These are phyloP conservation scores for Colletotrichum echinochloae DNA, from an alignment of 2,329 filamentous ascomycete species.

Conservation along the genomic window DNA sequence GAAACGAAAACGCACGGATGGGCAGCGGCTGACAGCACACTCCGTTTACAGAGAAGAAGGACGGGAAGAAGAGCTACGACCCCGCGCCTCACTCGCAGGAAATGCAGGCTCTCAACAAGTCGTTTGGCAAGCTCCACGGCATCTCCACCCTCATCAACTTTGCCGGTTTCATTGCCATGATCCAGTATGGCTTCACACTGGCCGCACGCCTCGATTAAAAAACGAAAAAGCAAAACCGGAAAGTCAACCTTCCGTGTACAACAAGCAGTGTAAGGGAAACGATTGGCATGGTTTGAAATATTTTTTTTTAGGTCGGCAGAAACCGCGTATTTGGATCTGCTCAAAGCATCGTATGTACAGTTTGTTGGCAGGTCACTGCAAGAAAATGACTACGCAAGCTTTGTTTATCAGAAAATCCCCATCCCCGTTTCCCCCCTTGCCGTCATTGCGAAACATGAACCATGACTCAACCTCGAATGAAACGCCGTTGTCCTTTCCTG, in stretches of 20 bases:
- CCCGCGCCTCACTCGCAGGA: constrained; percentile 82
- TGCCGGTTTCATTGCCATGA: constrained; percentile 72
- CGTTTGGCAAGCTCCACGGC: constrained; percentile 84
- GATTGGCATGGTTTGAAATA: not conserved
- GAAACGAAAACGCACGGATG: not conserved
- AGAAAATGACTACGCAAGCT: not conserved
- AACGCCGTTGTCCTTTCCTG: constrained; percentile 29
- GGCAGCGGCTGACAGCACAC: constrained; percentile 10
- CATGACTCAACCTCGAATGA: constrained; percentile 22
- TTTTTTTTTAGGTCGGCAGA: constrained; percentile 14
- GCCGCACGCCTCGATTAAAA: constrained; percentile 68
- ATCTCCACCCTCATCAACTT: constrained; percentile 85
- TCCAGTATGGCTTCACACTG: constrained; percentile 84
- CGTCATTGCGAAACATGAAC: constrained; percentile 1
- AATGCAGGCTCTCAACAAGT: constrained; percentile 84
- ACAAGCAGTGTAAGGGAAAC: not conserved
- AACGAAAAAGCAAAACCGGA: not conserved
- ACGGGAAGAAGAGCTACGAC: constrained; percentile 90
- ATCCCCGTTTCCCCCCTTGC: not conserved
- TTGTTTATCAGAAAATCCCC: constrained; percentile 5
- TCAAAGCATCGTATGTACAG: constrained; percentile 23
- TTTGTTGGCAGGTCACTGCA: constrained; percentile 12
- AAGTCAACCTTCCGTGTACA: not conserved
- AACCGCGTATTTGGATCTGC: constrained; percentile 21
- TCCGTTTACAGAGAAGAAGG: constrained; percentile 77